A percentile compares a stretch with the other conserved stretches of the same genome.
These are phyloP conservation scores for Penicillium dipodomyicola DNA, from an alignment of 495 filamentous ascomycete species.

Conservation along the genomic window DNA sequence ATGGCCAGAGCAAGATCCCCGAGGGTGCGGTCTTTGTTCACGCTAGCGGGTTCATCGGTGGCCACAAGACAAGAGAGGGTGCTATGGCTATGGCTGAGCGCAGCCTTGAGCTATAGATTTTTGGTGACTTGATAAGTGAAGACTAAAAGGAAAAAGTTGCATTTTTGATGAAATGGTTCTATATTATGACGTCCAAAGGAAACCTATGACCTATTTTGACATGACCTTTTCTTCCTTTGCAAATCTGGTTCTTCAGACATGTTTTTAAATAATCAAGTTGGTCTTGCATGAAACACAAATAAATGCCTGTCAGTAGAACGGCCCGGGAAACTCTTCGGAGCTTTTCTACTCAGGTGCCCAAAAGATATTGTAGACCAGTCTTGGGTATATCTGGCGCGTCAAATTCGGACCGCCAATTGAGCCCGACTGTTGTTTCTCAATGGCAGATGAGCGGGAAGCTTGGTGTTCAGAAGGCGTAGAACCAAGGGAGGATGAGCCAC, in stretches of 20 bases:
- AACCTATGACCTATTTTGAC: conserved; percentile 3
- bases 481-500: background rate
- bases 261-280: background rate
- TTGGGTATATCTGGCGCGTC: background rate
- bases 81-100: conserved; percentile 81
- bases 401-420: background rate
- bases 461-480: background rate
- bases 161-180: conserved; percentile 6
- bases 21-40: conserved; percentile 87
- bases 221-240: background rate
- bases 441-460: background rate
- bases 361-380: background rate
- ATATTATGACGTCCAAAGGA: conserved; percentile 8
- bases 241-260: background rate
- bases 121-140: background rate
- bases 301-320: background rate
- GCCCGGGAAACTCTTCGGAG: background rate
- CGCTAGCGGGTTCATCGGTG: conserved; percentile 92
- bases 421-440: background rate
- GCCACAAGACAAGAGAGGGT: conserved; percentile 88
- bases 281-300: background rate
- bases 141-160: conserved; percentile 12
- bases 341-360: background rate
- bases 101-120: conserved; percentile 53
- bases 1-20: conserved; percentile 39